Evolutionary conservation across 1,284 basidiomycete genomes (phyloP).

Genomic region (Stereum hirsutum): DNA sequence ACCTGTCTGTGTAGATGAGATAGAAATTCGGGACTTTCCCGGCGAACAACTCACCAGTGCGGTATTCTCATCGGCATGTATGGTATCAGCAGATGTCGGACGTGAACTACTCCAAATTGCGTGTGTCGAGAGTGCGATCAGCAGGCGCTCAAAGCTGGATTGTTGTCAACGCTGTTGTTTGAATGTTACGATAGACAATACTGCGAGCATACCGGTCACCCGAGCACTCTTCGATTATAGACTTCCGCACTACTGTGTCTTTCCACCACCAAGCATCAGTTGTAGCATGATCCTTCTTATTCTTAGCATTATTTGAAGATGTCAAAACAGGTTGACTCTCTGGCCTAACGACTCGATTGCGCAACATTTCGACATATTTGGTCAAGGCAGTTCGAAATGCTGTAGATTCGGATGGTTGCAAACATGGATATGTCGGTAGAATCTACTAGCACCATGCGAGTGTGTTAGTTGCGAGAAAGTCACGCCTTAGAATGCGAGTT

Average conservation of each 20-base stretch:
- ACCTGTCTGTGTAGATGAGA: too few relatives aligned
- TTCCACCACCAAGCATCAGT: slow-evolving; percentile 38
- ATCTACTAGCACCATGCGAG: slow-evolving; percentile 23
- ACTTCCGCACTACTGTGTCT: slow-evolving; percentile 42
- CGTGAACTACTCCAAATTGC: slow-evolving; percentile 26
- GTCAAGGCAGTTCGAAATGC: slow-evolving; percentile 39
- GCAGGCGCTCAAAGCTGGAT: slow-evolving; percentile 37
- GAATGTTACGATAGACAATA: not conserved
- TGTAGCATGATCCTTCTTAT: slow-evolving; percentile 9
- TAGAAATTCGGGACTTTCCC: too few relatives aligned
- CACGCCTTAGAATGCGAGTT: slow-evolving; percentile 5
- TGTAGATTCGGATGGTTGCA: slow-evolving; percentile 35
- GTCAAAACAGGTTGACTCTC: slow-evolving; percentile 7
- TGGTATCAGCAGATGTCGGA: too few relatives aligned
- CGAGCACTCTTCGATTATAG: slow-evolving; percentile 40
- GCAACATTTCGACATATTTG: slow-evolving; percentile 37
- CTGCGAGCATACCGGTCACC: slow-evolving; percentile 36
- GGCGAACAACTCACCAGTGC: too few relatives aligned
- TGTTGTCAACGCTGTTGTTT: slow-evolving; percentile 2
- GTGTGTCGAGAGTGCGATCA: slow-evolving; percentile 42
- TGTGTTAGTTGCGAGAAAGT: slow-evolving; percentile 1
- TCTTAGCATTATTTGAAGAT: slow-evolving; percentile 9
- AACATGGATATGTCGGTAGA: slow-evolving; percentile 39
- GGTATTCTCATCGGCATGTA: too few relatives aligned
- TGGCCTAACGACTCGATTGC: slow-evolving; percentile 27